Percentiles rank a stretch among this genome's conserved stretches.
Conservation (phyloP, 108 stramenopile genomes). For the Conticribra guillardii region DNA sequence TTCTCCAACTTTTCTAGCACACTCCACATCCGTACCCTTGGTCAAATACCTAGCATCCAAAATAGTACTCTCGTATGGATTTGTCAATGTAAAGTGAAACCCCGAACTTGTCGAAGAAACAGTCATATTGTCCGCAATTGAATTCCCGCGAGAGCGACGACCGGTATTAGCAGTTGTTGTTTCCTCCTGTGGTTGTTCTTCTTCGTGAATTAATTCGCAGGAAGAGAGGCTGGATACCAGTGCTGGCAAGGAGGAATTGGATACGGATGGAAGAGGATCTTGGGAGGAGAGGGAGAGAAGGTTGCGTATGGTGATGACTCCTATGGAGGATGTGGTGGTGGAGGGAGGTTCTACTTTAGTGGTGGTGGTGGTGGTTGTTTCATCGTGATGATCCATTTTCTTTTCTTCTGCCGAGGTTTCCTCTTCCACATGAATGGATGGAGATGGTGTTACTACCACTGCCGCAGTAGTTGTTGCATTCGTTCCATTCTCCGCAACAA, state of each 20-base stretch:
- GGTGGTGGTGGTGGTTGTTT: not conserved
- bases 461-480: no score
- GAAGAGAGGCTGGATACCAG: slow-evolving; percentile 64
- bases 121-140: slow-evolving; percentile 60
- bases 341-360: not conserved
- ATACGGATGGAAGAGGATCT: slow-evolving; percentile 40
- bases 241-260: slow-evolving; percentile 48
- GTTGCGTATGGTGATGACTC: slow-evolving; percentile 46
- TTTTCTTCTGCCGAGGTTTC: slow-evolving; percentile 30
- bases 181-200: no score
- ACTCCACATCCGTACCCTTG: slow-evolving; percentile 53
- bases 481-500: no score
- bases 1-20: slow-evolving; percentile 47
- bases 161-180: not conserved
- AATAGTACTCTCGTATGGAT: slow-evolving; percentile 72
- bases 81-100: slow-evolving; percentile 55
- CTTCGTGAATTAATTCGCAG: slow-evolving; percentile 60
- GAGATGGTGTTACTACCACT: no score
- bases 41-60: slow-evolving; percentile 80
- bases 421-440: not conserved
- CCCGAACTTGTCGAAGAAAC: slow-evolving; percentile 57
- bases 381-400: slow-evolving; percentile 41
- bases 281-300: slow-evolving; percentile 34
- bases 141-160: slow-evolving; percentile 12
- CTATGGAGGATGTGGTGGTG: slow-evolving; percentile 11